Evolutionary conservation across 2,329 filamentous ascomycete genomes (phyloP), one percentile per base, ranked within the genome.

Genomic region (Arthroderma sp.): DNA sequence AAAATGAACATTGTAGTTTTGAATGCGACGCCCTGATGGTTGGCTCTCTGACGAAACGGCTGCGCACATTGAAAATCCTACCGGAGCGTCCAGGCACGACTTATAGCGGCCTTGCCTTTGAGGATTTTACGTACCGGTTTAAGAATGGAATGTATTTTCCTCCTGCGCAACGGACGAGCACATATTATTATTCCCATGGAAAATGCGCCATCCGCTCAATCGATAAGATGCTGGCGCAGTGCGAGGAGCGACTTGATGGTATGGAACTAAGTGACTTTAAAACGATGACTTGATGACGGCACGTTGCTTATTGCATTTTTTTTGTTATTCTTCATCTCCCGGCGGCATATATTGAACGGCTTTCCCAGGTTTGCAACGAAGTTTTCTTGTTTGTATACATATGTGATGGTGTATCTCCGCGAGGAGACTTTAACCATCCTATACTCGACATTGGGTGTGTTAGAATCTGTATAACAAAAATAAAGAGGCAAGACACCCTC

Each of bases 21-120:
- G 51, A 53, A 45, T 53, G 51, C 30, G 51, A 51, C 27, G 45
- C 51, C 3, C 43, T 50, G 29, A 51, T 53, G 47, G 43, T 50
- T 29, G 47, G 47, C 9, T 44, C 47, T 3, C 40, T 53, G 10
- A 51, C 49, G 5, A 53, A 51, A 40, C 45, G 49, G 4, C 38
- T 53, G 6, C 34, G 36, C 5, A 38, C 47, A 2, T 40, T 51
- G 7, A 42, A 48, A n/a, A 47, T 53, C 28, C 42, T 50, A 15
- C 51, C 51, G 9, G 29, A 44, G 33, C 42, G 45, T 9, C 51
- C 51, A 1, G 48, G 50, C 7, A 29, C 51, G 5, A 49, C 51
- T 8, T 53, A 45, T 43, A 22, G 34, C 8, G 51, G 51, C 32
- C 37, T 53, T 8, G 48, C 39, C n/a, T 48, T 51, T n/a, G 47